Evolutionary conservation across 2,329 filamentous ascomycete species (phyloP).

Genomic region (Colletotrichum coccodes): DNA sequence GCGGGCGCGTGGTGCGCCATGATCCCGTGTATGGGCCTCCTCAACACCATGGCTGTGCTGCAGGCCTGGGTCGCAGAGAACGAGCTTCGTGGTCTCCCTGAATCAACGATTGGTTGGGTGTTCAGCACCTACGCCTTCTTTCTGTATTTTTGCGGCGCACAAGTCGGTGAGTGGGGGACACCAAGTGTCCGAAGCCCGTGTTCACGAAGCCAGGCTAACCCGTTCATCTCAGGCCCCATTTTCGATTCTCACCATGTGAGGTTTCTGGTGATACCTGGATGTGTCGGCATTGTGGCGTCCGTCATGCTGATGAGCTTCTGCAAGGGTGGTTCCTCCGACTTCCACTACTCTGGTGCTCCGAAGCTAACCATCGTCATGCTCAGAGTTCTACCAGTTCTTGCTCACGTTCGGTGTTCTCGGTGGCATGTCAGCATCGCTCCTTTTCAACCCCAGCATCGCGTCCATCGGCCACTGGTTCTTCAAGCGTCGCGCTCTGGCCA

Average conservation of each 20-base stretch:
- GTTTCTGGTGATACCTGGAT: constrained; percentile 67
- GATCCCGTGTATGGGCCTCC: constrained; percentile 71
- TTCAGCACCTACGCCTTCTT: constrained; percentile 78
- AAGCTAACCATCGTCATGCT: neutral
- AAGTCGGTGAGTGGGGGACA: constrained; percentile 57
- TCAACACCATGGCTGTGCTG: constrained; percentile 74
- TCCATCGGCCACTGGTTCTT: constrained; percentile 77
- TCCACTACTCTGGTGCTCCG: no score
- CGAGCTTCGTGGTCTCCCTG: constrained; percentile 67
- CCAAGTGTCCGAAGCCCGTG: neutral
- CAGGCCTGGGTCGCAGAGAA: constrained; percentile 74
- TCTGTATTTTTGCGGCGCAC: constrained; percentile 76
- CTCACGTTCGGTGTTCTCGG: constrained; percentile 74
- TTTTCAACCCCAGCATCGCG: constrained; percentile 76
- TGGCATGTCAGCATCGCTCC: constrained; percentile 72
- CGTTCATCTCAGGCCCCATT: constrained; percentile 58
- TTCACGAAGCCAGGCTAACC: neutral
- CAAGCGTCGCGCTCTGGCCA: constrained; percentile 71
- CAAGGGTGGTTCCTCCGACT: constrained; percentile 45
- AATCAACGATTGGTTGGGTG: constrained; percentile 76
- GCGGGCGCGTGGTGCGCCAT: constrained; percentile 75
- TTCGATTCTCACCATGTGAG: constrained; percentile 76
- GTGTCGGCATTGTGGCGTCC: constrained; percentile 62
- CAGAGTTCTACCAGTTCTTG: constrained; percentile 77
- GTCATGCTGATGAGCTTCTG: constrained; percentile 70